Evolutionary conservation across 805 yeast species (phyloP), one percentile per base, ranked within the genome.

Genomic region (Jamesozyma spencerorum): DNA sequence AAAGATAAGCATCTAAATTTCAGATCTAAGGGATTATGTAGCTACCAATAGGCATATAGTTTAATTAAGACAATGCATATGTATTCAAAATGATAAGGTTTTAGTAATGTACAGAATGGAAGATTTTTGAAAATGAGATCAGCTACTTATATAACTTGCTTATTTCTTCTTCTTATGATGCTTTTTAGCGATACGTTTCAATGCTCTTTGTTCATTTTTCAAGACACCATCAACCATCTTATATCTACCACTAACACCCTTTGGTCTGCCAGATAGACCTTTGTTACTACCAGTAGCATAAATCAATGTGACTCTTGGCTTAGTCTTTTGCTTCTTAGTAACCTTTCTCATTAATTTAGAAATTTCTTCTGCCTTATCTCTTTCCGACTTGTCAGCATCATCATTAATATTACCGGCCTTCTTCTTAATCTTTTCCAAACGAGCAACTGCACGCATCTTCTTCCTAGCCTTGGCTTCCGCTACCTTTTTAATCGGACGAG

Each of bases 401-500:
- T 87, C 98, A 55, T 83, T 83, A 59, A 90, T 87, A 47, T 83
- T 52, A 56, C 92, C 97, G 36, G 94, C 81, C 73, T 90, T 90
- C 81, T 84, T 88, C 71, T 84, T 84, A 57, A 90, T 64, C 65
- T 83, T 82, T 60, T 88, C 97, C 47, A 90, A 66, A 58, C 95
- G 77, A 57, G 80, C 77, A 53, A 82, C 71, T 3, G 97, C 94
- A 64, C 95, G 79, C 85, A 84, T 73, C 74, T 84, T 84, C 81
- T 90, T 90, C 65, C 98, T 80, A 18, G 95, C 97, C 60, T 85
- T 80, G 4, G 98, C 98, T 65, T 92, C 99, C 51, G 85, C 75
- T n/a, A 92, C 97, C 75, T 92, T 92, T 77, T 92, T 92, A 57
- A 92, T 90, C 10, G 99, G 98, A 62, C 99, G 79, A 10, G 98